Base-by-base conservation (phyloP, 306 rosid genomes). In the Cucurbita pepo region DNA sequence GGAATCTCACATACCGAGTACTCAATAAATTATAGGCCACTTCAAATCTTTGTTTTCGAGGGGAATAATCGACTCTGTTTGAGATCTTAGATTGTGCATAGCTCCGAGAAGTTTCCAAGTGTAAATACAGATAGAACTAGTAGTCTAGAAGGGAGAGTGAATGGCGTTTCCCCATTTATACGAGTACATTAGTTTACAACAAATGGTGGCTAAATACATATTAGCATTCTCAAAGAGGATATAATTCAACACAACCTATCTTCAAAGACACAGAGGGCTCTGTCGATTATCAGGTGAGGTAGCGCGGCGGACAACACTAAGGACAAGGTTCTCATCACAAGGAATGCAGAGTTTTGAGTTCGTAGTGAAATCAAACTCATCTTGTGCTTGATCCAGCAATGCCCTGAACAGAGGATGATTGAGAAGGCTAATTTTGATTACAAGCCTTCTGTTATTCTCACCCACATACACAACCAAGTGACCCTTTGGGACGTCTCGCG, bases 401-500 rank as follows among this genome's bases (percentile, higher is more conserved):
- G 92, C 97, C 79, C 45, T 83, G 81, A 93, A 89, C 74, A 95
- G 86, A 16, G 99, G 99, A 56, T 95, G 96, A 51, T 86, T 88
- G 12, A 89, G 92, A 43, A 86, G 67, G 69, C 79, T 73, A 56
- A 91, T 66, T 64, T 88, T 88, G 79, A 91, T 89, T 0, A 91
- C 97, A 81, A 80, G 89, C 81, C 99, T 87, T 83, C 82, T 89
- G 75, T 71, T 77, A 51, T 91, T 83, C 69, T 89, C 83, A 22
- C 99, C 99, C 0, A 91, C 96, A 11, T 91, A 95, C 5, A 95
- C 92, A 58, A 88, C 97, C 77, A 88, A 81, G 82, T 95, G 99
- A 71, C 99, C 97, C 85, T 83, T 91, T 36, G 99, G 99, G 70
- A 94, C 99, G 66, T 94, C 99, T 73, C 83, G 86, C 53, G 99